Conservation (phyloP, 1,139 yeast genomes). For the Suhomyces taliae region DNA sequence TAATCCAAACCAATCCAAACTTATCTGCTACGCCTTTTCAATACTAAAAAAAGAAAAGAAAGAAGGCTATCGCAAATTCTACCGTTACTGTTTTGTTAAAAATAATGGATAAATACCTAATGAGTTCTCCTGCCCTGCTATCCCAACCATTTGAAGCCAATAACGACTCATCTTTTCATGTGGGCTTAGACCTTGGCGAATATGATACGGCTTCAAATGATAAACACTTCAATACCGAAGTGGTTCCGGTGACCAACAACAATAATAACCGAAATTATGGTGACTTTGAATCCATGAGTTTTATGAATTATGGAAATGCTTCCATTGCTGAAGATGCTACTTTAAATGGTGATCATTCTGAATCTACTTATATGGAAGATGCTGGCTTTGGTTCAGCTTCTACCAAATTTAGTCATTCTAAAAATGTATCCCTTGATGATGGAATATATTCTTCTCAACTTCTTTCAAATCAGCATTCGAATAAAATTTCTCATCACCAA, state of each 20-base stretch:
- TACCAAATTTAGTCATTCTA: slow-evolving; percentile 20
- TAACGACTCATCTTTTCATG: slow-evolving; percentile 13
- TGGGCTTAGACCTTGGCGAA: slow-evolving; percentile 12
- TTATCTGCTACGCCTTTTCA: neutral
- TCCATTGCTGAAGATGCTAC: slow-evolving; percentile 8
- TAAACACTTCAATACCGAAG: slow-evolving; percentile 13
- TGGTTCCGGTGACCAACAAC: slow-evolving; percentile 27
- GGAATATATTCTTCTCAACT: slow-evolving; percentile 17
- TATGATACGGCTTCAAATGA: slow-evolving; percentile 8
- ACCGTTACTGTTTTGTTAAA: neutral
- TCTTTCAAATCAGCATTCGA: slow-evolving; percentile 4
- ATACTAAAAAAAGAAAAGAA: too few relatives aligned
- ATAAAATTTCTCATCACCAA: slow-evolving; percentile 15
- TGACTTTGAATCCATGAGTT: slow-evolving; percentile 3
- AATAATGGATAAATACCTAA: slow-evolving; percentile 43
- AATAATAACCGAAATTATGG: slow-evolving; percentile 3
- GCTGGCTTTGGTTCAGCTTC: slow-evolving; percentile 6
- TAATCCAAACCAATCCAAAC: too few relatives aligned
- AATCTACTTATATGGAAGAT: slow-evolving; percentile 4
- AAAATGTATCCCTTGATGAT: slow-evolving; percentile 30
- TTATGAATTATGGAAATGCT: slow-evolving; percentile 1
- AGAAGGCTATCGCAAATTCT: neutral
- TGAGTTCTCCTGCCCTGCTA: slow-evolving; percentile 47
- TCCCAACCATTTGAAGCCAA: slow-evolving; percentile 34
- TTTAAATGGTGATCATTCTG: slow-evolving; percentile 6